These are phyloP conservation scores for Blastocystis sp. DNA, from an alignment of 352 stramenopile species.

Conservation along the genomic window DNA sequence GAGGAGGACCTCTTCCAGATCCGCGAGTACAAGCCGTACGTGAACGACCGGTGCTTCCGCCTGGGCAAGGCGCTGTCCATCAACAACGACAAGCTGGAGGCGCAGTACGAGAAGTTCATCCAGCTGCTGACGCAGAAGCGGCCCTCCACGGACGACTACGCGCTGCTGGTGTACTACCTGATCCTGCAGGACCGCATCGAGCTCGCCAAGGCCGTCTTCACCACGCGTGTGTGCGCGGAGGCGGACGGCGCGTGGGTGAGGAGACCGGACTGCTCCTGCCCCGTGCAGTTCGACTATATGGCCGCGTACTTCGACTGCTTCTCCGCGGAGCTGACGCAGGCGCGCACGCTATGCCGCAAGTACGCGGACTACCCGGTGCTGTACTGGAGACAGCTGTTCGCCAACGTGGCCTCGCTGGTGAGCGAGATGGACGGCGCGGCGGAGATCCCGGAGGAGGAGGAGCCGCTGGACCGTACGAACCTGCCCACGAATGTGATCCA, in stretches of 20 bases:
- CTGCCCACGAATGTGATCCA: constrained; percentile 48
- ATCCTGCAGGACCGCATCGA: constrained; percentile 70
- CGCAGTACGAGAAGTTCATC: constrained; percentile 63
- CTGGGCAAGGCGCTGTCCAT: constrained; percentile 61
- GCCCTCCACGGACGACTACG: not conserved
- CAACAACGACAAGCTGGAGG: constrained; percentile 43
- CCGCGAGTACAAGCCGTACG: constrained; percentile 67
- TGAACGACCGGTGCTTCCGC: constrained; percentile 65
- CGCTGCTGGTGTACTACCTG: constrained; percentile 68
- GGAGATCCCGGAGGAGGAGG: not conserved
- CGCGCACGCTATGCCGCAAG: constrained; percentile 73
- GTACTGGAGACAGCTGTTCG: constrained; percentile 75
- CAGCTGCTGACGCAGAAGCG: constrained; percentile 7
- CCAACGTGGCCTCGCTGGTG: constrained; percentile 74
- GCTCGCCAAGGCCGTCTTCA: constrained; percentile 46
- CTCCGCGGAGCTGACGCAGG: constrained; percentile 72
- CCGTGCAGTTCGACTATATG: constrained; percentile 77
- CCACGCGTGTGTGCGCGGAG: constrained; percentile 10
- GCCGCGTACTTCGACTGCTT: constrained; percentile 77
- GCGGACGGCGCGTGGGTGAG: not conserved
- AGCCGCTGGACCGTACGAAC: constrained; percentile 31
- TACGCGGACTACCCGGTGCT: constrained; percentile 74
- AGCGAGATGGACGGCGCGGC: not conserved
- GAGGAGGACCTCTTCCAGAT: constrained; percentile 58
- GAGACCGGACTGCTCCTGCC: not conserved